Evolutionary conservation across 306 rosid species (phyloP), one percentile per base, ranked within the genome.

Genomic region (Biancaea sappan): DNA sequence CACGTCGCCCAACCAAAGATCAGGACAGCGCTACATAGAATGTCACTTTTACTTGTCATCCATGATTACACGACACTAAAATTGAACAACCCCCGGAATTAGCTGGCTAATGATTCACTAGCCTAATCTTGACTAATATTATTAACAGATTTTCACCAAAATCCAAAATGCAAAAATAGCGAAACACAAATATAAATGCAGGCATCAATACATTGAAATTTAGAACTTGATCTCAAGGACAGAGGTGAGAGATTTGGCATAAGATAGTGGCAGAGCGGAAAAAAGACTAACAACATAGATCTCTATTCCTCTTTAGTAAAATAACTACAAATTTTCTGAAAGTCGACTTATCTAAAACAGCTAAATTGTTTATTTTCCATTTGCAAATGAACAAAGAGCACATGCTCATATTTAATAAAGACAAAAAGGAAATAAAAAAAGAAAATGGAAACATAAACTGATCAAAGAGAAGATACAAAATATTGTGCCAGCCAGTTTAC

Each of bases 361-460:
- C 77, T 79, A 53, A 77, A 35, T 67, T 54, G 88, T 68, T 86
- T 84, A 84, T 86, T 78, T 81, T 57, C 81, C 87, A 69, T 74
- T 75, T 77, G 52, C 79, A 81, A 83, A 77, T 71, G 77, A 86
- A 85, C 78, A 79, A 58, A 69, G 56, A 73, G 85, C 73, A 74
- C 81, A 76, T 54, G 82, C 81, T 79, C 92, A 81, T 88, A 74
- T 85, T 37, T 66, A 32, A 76, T 72, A 74, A 70, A 66, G 76
- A 78, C 41, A 70, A 66, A 75, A 15, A 64, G 57, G 63, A 60
- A 70, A 52, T 81, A 50, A 26, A 71, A 72, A 32, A 53, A 21
- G 74, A 32, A n/a, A n/a, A n/a, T n/a, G 59, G 43, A 69, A 44
- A 70, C 52, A 47, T 80, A 63, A 78, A 63, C 73, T n/a, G n/a